phyloP scores from a whole-genome alignment of 257 asterid genomes.

The Forsythia suspensa region DNA sequence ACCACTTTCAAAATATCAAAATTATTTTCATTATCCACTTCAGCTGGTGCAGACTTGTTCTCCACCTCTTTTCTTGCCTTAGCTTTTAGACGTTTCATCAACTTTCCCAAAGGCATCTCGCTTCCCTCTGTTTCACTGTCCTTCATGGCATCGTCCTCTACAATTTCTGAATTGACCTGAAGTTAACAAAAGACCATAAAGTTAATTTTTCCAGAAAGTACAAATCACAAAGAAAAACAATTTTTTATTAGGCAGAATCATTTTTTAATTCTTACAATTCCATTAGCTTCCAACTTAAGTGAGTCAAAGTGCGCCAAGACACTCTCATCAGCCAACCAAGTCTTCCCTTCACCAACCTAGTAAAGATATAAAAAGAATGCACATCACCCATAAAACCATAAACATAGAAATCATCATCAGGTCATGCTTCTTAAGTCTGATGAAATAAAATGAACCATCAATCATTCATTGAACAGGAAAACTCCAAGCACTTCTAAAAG shows the following conservation, averaged over 20 bases:
- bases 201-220: slow-evolving; percentile 21
- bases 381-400: slow-evolving; percentile 17
- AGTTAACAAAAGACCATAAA: slow-evolving; percentile 22
- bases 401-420: slow-evolving; percentile 21
- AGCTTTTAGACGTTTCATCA: slow-evolving; percentile 86
- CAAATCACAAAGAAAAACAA: slow-evolving; percentile 1
- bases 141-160: slow-evolving; percentile 75
- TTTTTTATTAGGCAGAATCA: slow-evolving; percentile 7
- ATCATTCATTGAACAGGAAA: slow-evolving; percentile 9
- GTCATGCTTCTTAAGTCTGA: background rate
- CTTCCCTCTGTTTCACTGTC: slow-evolving; percentile 91
- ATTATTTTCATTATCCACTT: slow-evolving; percentile 43
- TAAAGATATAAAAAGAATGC: slow-evolving; percentile 23
- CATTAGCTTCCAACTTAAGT: slow-evolving; percentile 77
- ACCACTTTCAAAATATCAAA: slow-evolving; percentile 87
- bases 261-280: slow-evolving; percentile 51
- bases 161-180: slow-evolving; percentile 61
- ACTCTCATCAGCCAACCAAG: slow-evolving; percentile 91
- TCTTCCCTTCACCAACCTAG: slow-evolving; percentile 64
- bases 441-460: slow-evolving; percentile 5
- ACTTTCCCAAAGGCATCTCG: slow-evolving; percentile 91
- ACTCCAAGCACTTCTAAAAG: background rate
- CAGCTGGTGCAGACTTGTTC: slow-evolving; percentile 49
- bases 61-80: slow-evolving; percentile 77
- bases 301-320: slow-evolving; percentile 75